These are phyloP conservation scores for Penicillium brasilianum DNA, from an alignment of 2,329 filamentous ascomycete genomes.

Conservation along the genomic window DNA sequence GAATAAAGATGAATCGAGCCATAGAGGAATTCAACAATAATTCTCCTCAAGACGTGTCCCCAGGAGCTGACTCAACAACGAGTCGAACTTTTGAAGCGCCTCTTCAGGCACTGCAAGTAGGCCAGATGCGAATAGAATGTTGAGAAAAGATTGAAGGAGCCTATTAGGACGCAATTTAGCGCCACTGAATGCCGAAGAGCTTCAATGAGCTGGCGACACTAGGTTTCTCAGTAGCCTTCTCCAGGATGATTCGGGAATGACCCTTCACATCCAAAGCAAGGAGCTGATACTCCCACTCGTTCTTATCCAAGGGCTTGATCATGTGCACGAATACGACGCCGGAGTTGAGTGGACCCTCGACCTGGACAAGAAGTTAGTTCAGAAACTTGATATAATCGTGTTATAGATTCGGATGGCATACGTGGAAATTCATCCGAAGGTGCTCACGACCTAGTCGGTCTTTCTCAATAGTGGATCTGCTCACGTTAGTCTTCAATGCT, in stretches of 20 bases:
- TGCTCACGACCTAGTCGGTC: slow-evolving; percentile 80
- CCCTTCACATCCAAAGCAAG: slow-evolving; percentile 81
- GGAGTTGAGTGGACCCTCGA: slow-evolving; percentile 75
- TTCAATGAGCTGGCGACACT: slow-evolving; percentile 53
- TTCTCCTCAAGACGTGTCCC: neutral
- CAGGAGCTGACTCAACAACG: neutral
- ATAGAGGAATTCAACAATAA: neutral
- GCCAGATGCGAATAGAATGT: slow-evolving; percentile 1
- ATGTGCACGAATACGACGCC: slow-evolving; percentile 81
- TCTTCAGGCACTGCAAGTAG: slow-evolving; percentile 1
- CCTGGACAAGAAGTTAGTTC: slow-evolving; percentile 51
- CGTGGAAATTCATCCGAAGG: slow-evolving; percentile 82
- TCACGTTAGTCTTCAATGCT: slow-evolving; percentile 2
- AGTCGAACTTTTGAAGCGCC: neutral
- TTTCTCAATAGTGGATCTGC: slow-evolving; percentile 68
- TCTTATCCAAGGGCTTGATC: slow-evolving; percentile 67
- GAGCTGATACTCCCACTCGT: slow-evolving; percentile 77
- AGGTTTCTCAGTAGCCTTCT: slow-evolving; percentile 49
- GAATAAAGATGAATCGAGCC: neutral
- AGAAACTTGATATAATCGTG: neutral
- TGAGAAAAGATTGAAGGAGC: slow-evolving; percentile 7
- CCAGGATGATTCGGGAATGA: slow-evolving; percentile 52
- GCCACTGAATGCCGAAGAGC: slow-evolving; percentile 57
- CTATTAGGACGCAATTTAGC: slow-evolving; percentile 28
- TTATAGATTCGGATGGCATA: slow-evolving; percentile 46